phyloP scores from a whole-genome alignment of 1,139 yeast genomes.

The Yarrowia galli region DNA sequence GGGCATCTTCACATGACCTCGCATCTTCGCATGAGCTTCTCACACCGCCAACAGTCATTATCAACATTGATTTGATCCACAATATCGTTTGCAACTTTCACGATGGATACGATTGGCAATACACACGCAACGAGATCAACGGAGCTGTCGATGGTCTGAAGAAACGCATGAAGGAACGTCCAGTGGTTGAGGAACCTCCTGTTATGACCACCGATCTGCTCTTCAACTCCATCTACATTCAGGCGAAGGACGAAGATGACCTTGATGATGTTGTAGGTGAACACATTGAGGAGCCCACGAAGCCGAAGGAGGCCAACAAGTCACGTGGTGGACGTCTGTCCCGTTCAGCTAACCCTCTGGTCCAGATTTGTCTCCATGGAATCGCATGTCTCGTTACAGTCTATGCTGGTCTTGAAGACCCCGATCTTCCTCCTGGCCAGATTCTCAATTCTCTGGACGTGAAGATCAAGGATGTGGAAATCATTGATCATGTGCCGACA shows the following conservation, averaged over 20 bases:
- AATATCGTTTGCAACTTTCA: constrained; percentile 62
- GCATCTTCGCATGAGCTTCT: constrained; percentile 15
- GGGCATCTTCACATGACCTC: constrained; percentile 15
- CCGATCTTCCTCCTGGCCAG: constrained; percentile 53
- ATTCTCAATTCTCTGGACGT: constrained; percentile 58
- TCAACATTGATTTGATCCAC: constrained; percentile 30
- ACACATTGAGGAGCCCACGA: neutral
- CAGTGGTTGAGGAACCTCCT: neutral
- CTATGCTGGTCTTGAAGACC: constrained; percentile 55
- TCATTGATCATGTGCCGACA: constrained; percentile 80
- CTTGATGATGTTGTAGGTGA: constrained; percentile 50
- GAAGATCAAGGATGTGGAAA: constrained; percentile 61
- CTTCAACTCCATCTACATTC: constrained; percentile 75
- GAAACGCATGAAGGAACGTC: constrained; percentile 44
- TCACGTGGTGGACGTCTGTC: constrained; percentile 51
- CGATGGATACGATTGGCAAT: constrained; percentile 95
- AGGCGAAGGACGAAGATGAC: constrained; percentile 61
- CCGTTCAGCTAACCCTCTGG: constrained; percentile 71
- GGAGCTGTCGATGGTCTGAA: constrained; percentile 57
- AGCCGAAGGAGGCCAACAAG: neutral
- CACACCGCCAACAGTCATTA: constrained; percentile 13
- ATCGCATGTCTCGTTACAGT: constrained; percentile 59
- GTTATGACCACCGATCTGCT: constrained; percentile 66
- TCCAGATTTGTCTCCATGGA: constrained; percentile 62
- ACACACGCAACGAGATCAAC: constrained; percentile 70